Conservation (phyloP, 2,329 filamentous ascomycete species). For the Neocucurbitaria cava region DNA sequence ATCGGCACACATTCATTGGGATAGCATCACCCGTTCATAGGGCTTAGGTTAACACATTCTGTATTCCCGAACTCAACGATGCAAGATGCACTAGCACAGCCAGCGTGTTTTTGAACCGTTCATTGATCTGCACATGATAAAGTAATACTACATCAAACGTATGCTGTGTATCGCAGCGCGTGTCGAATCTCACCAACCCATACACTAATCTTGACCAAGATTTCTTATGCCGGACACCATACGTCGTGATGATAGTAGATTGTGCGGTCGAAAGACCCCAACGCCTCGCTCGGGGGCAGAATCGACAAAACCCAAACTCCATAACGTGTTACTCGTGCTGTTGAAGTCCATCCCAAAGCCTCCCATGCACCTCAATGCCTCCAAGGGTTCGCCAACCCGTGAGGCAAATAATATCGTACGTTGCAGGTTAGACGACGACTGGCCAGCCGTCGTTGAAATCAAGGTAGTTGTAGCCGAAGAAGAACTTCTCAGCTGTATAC, state of each 20-base stretch:
- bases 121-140: background rate
- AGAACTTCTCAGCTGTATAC: slow-evolving; percentile 31
- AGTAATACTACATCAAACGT: background rate
- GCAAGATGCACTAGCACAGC: too few species aligned
- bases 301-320: background rate
- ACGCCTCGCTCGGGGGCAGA: background rate
- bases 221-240: background rate
- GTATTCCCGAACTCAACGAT: too few species aligned
- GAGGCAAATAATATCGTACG: background rate
- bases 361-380: background rate
- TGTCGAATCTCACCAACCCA: background rate
- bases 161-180: background rate
- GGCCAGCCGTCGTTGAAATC: slow-evolving; percentile 40
- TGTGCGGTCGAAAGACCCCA: background rate
- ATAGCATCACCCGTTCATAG: too few species aligned
- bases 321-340: background rate
- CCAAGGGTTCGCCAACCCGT: background rate
- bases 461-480: slow-evolving; percentile 42
- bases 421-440: slow-evolving; percentile 16
- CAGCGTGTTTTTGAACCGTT: too few species aligned
- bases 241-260: background rate
- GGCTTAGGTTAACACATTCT: too few species aligned
- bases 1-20: background rate
- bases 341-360: background rate
- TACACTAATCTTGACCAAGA: background rate